Evolutionary conservation across 768 basidiomycete species (phyloP).

Genomic region (Russula sp.): DNA sequence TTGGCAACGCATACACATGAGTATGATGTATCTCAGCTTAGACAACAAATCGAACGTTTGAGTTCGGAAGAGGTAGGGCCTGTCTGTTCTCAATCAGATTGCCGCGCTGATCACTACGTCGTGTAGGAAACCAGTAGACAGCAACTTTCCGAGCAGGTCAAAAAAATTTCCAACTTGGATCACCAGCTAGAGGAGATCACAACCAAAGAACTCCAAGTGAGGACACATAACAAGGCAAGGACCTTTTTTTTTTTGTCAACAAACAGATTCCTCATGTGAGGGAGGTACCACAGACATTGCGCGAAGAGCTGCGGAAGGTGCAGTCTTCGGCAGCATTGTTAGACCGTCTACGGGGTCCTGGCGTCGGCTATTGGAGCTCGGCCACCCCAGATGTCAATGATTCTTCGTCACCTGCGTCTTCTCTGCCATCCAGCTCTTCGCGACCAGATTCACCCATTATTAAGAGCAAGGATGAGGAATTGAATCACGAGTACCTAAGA

Average conservation of each 20-base stretch:
- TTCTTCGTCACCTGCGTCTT: constrained; percentile 41
- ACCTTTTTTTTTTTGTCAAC: not conserved
- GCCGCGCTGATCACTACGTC: constrained; percentile 3
- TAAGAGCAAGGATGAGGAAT: constrained; percentile 73
- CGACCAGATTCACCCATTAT: constrained; percentile 36
- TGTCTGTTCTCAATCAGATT: not conserved
- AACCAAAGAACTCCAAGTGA: constrained; percentile 64
- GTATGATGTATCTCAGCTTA: constrained; percentile 54
- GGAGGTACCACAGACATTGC: constrained; percentile 64
- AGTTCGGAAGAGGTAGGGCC: constrained; percentile 62
- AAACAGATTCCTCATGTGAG: constrained; percentile 1
- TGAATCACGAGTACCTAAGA: constrained; percentile 92
- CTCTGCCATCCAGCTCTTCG: constrained; percentile 37
- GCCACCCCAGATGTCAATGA: constrained; percentile 36
- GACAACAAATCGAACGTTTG: constrained; percentile 46
- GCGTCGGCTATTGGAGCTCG: constrained; percentile 85
- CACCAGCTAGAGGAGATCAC: constrained; percentile 72
- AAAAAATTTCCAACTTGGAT: constrained; percentile 54
- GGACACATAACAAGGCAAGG: constrained; percentile 73
- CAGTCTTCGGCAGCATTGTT: constrained; percentile 89
- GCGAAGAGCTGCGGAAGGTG: constrained; percentile 93
- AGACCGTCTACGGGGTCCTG: constrained; percentile 88
- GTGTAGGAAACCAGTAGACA: constrained; percentile 45
- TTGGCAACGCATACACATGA: constrained; percentile 49
- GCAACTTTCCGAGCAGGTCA: constrained; percentile 48